A percentile compares a stretch with the other conserved stretches of the same genome.
Conservation (phyloP, 2,329 filamentous ascomycete species). For the Penicillium frequentans region DNA sequence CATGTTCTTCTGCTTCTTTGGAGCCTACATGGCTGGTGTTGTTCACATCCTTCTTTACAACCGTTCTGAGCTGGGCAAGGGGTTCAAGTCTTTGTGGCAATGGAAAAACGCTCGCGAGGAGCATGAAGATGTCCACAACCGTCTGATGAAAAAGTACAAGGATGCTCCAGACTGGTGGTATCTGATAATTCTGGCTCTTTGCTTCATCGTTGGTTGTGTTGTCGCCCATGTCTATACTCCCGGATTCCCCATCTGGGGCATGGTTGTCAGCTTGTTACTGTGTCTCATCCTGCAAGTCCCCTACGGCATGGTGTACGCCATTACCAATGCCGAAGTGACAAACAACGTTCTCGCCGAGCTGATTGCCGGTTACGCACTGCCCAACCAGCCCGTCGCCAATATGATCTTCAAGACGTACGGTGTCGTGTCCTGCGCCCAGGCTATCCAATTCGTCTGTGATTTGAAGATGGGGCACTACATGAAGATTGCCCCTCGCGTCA, state of each 20-base stretch:
- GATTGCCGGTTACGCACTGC: constrained; percentile 53
- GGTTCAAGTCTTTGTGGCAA: constrained; percentile 50
- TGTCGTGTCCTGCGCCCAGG: constrained; percentile 48
- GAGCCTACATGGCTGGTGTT: constrained; percentile 54
- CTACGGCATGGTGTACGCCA: constrained; percentile 15
- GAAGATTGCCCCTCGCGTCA: constrained; percentile 14
- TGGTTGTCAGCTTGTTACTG: constrained; percentile 54
- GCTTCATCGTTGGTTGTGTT: constrained; percentile 50
- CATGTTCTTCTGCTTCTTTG: constrained; percentile 59
- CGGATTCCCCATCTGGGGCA: constrained; percentile 47
- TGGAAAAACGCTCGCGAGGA: constrained; percentile 28
- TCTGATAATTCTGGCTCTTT: constrained; percentile 45
- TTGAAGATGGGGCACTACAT: constrained; percentile 24
- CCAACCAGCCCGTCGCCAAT: constrained; percentile 55
- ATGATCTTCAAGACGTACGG: constrained; percentile 58
- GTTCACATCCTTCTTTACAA: constrained; percentile 56
- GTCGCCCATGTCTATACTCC: constrained; percentile 52
- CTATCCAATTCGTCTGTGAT: constrained; percentile 49
- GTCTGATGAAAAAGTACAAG: constrained; percentile 50
- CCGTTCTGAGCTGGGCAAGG: constrained; percentile 52
- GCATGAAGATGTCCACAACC: constrained; percentile 49
- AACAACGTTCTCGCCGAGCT: constrained; percentile 58
- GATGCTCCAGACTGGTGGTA: constrained; percentile 60
- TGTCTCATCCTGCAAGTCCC: constrained; percentile 54
- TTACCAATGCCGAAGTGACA: constrained; percentile 56